phyloP scores from a whole-genome alignment of 2,329 filamentous ascomycete species.

The Thelonectria blattea region DNA sequence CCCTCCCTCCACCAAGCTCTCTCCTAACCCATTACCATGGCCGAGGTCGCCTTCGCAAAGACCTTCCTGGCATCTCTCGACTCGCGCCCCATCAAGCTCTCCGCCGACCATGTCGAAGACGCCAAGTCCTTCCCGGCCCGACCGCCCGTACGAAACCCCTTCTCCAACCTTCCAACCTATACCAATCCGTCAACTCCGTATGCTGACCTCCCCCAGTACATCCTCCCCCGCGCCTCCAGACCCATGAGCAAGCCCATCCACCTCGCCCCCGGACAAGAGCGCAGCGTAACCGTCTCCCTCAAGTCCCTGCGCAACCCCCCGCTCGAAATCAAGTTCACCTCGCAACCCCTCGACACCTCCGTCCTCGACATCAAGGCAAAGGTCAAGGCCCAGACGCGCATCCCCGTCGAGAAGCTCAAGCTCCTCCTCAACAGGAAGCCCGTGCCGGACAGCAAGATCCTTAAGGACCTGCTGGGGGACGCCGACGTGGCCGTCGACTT shows the following conservation, averaged over 20 bases:
- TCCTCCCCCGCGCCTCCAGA: conserved; percentile 71
- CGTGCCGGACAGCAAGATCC: conserved; percentile 74
- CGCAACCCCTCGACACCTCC: conserved; percentile 71
- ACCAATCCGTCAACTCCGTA: background rate
- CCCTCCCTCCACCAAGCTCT: conserved; percentile 32
- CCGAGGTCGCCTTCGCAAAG: conserved; percentile 86
- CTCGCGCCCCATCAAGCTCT: conserved; percentile 78
- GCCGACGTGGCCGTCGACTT: conserved; percentile 67
- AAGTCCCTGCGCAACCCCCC: conserved; percentile 80
- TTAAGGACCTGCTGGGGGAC: conserved; percentile 73
- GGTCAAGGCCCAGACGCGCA: conserved; percentile 67
- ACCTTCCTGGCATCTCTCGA: conserved; percentile 83
- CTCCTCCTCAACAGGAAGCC: conserved; percentile 89
- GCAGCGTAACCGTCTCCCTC: conserved; percentile 64
- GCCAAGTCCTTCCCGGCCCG: conserved; percentile 77
- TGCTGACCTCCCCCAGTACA: conserved; percentile 60
- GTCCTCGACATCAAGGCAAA: conserved; percentile 78
- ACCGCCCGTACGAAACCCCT: conserved; percentile 65
- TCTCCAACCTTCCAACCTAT: background rate
- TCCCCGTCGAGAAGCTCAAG: conserved; percentile 81
- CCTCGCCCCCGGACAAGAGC: conserved; percentile 59
- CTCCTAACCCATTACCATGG: conserved; percentile 59
- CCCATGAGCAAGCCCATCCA: conserved; percentile 57
- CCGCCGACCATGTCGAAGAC: conserved; percentile 90
- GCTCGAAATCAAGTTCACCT: conserved; percentile 69